These are phyloP conservation scores for Fraxinus baroniana DNA, from an alignment of 305 asterid species.

Conservation along the genomic window DNA sequence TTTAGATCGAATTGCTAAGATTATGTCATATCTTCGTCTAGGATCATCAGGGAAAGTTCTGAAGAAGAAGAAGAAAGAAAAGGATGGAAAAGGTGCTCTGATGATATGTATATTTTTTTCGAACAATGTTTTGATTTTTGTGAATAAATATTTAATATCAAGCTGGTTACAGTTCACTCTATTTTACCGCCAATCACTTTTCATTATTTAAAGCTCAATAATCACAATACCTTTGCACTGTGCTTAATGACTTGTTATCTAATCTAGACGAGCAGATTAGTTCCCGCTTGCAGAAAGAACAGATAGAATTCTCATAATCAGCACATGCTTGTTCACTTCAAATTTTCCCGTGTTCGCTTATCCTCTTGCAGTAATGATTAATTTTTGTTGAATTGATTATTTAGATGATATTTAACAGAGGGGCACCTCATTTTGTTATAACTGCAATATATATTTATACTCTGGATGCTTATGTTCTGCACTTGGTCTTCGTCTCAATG, in stretches of 20 bases:
- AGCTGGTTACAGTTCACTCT: conserved; percentile 11
- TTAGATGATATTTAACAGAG: neutral
- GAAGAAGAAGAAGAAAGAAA: conserved; percentile 95
- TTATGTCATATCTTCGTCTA: conserved; percentile 96
- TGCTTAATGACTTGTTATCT: neutral
- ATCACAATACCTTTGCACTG: neutral
- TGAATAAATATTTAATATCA: neutral
- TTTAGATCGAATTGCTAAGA: conserved; percentile 88
- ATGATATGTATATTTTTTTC: neutral
- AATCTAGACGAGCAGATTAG: neutral
- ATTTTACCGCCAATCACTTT: conserved; percentile 7
- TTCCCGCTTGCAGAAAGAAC: neutral
- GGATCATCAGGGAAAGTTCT: conserved; percentile 98
- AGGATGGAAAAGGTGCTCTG: conserved; percentile 69
- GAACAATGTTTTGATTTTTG: too few relatives aligned
- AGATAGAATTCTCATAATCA: neutral
- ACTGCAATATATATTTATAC: neutral
- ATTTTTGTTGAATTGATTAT: neutral
- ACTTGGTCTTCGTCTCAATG: neutral
- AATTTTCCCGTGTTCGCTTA: neutral
- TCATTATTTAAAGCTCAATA: conserved; percentile 12
- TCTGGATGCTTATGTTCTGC: neutral
- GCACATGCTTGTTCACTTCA: neutral
- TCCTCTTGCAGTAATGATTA: neutral
- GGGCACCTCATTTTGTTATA: neutral